Evolutionary conservation across 2,329 filamentous ascomycete genomes (phyloP), one percentile per base, ranked within the genome.

Genomic region (Ophiosphaerella herpotricha): DNA sequence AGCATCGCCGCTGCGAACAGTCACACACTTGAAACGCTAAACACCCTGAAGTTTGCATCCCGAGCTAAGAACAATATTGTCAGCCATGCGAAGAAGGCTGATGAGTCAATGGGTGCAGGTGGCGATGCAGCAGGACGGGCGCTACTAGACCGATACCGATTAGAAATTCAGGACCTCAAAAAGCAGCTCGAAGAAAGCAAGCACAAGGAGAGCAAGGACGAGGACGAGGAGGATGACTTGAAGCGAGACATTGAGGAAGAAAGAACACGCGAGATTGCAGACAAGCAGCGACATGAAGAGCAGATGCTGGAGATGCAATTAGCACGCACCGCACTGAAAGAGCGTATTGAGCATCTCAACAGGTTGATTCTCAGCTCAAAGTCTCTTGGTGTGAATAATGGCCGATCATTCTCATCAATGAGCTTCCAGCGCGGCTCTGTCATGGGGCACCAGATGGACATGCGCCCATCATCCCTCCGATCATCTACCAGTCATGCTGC

Each of bases 281-380:
- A 89, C 7, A 87, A 91, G 60, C 84, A 90, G 60, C 85, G 91
- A 34, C 94, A 97, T 61, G 92, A 97, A 69, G 94, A 97, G 76
- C 94, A 99, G 73, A 93, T 99, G 83, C 81, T 99, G 46, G 94
- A 99, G 74, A 97, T 99, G 90, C 94, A 99, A 71, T 82, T 99
- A 39, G 94, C 94, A 29, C 86, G 94, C 36, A 99, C 94, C 1
- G 94, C 94, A 0, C 78, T 99, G 46, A 99, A 97, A 73, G 94
- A 99, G 77, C 87, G 94, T 26, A 99, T 99, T 63, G 92, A 97
- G 70, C 94, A 99, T 73, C 80, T 99, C 39, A 99, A 97, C 74
- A 87, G 93, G 40, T 80, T 99, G 42, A 97, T 99, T 57, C 78
- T 99, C 52, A 96, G 91, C 71, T 97, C 93, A 13, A 97, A 97